A percentile compares a stretch with the other conserved stretches of the same genome.
These are phyloP conservation scores for Blastobotrys ciferrii DNA, from an alignment of 1,139 yeast genomes.

Conservation along the genomic window DNA sequence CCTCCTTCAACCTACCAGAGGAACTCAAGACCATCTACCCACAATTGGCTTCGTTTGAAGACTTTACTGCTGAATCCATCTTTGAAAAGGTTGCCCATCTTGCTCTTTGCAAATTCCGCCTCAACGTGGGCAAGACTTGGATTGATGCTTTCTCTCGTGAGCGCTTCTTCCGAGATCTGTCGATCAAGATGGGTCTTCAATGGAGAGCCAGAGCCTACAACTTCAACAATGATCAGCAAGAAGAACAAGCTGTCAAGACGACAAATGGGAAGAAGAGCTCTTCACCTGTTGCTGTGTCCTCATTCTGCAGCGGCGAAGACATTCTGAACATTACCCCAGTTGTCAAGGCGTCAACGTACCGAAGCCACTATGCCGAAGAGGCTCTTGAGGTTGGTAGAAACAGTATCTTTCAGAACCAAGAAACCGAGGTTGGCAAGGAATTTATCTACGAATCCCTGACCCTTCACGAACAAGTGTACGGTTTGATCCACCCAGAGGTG, in stretches of 20 bases:
- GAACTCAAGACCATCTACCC: constrained; percentile 47
- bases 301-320: constrained; percentile 44
- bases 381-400: constrained; percentile 57
- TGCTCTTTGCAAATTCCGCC: constrained; percentile 57
- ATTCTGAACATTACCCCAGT: constrained; percentile 68
- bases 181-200: constrained; percentile 82
- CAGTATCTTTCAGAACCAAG: constrained; percentile 32
- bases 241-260: background rate
- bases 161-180: constrained; percentile 66
- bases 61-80: constrained; percentile 47
- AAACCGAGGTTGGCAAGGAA: constrained; percentile 36
- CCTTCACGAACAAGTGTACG: constrained; percentile 80
- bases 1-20: constrained; percentile 17
- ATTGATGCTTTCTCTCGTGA: constrained; percentile 21
- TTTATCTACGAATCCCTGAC: constrained; percentile 68
- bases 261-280: constrained; percentile 39
- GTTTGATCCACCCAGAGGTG: constrained; percentile 75
- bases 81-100: constrained; percentile 44
- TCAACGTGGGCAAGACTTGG: constrained; percentile 48
- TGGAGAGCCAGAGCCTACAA: constrained; percentile 59
- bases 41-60: constrained; percentile 43
- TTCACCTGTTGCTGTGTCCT: constrained; percentile 38
- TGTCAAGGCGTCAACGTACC: constrained; percentile 66
- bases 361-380: constrained; percentile 70
- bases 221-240: constrained; percentile 34